Base-by-base conservation (phyloP, 2,329 filamentous ascomycete species). In the Boeremia exigua region DNA sequence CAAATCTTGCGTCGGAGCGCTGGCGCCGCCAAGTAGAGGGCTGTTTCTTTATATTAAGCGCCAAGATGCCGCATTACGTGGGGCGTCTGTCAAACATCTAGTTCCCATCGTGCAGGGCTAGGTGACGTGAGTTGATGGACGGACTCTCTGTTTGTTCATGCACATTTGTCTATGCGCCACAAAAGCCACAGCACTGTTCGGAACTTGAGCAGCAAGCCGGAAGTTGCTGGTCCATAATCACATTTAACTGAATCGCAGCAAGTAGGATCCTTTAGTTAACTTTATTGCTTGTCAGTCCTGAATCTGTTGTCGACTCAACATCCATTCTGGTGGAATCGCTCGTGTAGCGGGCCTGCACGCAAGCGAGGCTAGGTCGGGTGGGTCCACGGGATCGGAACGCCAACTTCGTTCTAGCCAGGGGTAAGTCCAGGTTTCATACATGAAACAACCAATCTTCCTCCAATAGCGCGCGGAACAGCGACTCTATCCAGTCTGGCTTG, bases 401-500 rank as follows among this genome's bases (percentile, higher is more conserved):
- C 32, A 36, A 40, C 32, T 44, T 45, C 28, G 46, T 39, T 51
- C 50, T 58, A 44, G 51, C 53, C 56, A 60, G 55, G 51, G 49
- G 46, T 17, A 38, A 49, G 49, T 53, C 42, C 36, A 51, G 42
- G 61, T 67, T 63, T 67, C 61, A 58, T 36, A 61, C 48, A 27
- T 65, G 62, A 67, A 66, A 68, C 64, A 38, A 33, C 11, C 44
- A 59, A 58, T 60, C 52, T 51, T 62, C 56, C 57, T 54, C 64
- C 60, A 66, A 63, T 66, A 34, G 57, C 34, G 42, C 33, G 50
- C 54, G 47, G 32, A 30, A 54, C 40, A 53, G 34, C 46, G 54
- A 39, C 56, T 59, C 9, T 29, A 49, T 57, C 12, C 32, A 54
- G 54, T 19, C 37, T 53, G 44, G 46, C 58, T 50, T 52, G 57